These are phyloP conservation scores for Ophiostoma sp. DNA, from an alignment of 2,329 filamentous ascomycete species.

Conservation along the genomic window DNA sequence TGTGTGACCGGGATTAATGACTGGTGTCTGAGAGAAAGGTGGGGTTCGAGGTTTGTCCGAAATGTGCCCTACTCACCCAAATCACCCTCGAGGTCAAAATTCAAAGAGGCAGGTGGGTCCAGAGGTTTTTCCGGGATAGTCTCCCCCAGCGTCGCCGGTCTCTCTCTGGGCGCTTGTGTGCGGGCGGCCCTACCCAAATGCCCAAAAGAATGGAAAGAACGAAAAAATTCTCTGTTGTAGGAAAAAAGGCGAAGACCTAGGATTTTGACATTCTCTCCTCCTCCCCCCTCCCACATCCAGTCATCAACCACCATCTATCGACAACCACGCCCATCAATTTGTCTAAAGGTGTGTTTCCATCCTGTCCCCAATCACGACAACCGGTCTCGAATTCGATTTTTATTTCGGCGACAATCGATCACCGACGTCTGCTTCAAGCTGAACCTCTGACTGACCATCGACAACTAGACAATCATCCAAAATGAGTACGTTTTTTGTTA, in stretches of 20 bases:
- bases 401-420: slow-evolving; percentile 6
- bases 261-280: slow-evolving; percentile 18
- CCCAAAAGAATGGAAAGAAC: background rate
- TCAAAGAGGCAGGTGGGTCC: slow-evolving; percentile 8
- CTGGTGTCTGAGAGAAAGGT: background rate
- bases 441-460: slow-evolving; percentile 22
- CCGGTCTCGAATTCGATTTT: no score
- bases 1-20: background rate
- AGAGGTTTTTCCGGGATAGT: background rate
- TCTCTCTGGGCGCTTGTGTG: background rate
- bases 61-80: slow-evolving; percentile 18
- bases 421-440: background rate
- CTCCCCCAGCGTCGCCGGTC: background rate
- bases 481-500: slow-evolving; percentile 50
- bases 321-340: slow-evolving; percentile 24
- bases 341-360: slow-evolving; percentile 24
- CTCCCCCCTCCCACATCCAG: slow-evolving; percentile 14
- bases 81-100: slow-evolving; percentile 11
- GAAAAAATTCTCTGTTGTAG: slow-evolving; percentile 19
- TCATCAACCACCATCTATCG: slow-evolving; percentile 19
- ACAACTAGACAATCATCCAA: slow-evolving; percentile 41
- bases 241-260: slow-evolving; percentile 13
- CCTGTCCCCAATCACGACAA: background rate
- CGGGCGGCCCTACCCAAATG: slow-evolving; percentile 8
- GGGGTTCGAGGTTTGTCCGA: slow-evolving; percentile 14